Base-by-base conservation (phyloP, 192 early-diverging fungal genomes). In the Nowakowskiella sp. region DNA sequence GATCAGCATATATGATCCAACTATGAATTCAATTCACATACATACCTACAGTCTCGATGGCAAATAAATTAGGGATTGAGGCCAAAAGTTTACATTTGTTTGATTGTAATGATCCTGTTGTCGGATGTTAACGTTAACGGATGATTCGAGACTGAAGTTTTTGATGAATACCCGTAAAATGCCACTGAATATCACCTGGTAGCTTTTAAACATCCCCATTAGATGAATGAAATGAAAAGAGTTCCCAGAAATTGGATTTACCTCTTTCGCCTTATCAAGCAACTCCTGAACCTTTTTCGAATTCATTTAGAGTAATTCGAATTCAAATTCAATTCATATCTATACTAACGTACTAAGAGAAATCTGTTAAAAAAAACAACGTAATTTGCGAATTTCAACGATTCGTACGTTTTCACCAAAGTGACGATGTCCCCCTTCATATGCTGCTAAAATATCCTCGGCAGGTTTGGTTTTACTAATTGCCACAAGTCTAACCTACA, bases 121-220 rank as follows among this genome's bases (percentile, higher is more conserved):
- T 53, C 9, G 31, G n/a, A 49, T 34, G 7, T 26, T 1, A 30
- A 7, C 6, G 21, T 6, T 7, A n/a, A 42, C 7, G 30, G 49
- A n/a, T 55, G 10, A 7, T 51, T 46, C 9, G 10, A 31, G 7
- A 46, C 19, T 46, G 50, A n/a, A n/a, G n/a, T n/a, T n/a, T n/a
- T n/a, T n/a, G n/a, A n/a, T n/a, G n/a, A n/a, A n/a, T 42, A 70
- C 92, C 95, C 52, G 94, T 95, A 66, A 96, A 99, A 66, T 99
- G 95, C 95, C 95, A 99, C 50, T 82, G 50, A 57, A 99, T 95
- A 71, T 95, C 91, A 9, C 57, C 29, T 26, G 94, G 91, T 13
- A 97, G 69, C 78, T 70, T 50, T 31, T 21, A 1, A 44, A 13
- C 21, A 32, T 3, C 13, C 10, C 22, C 31, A 34, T 42, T 45